Evolutionary conservation across 1,139 yeast species (phyloP), one percentile per base, ranked within the genome.

Genomic region (Zygosaccharomyces sapae): DNA sequence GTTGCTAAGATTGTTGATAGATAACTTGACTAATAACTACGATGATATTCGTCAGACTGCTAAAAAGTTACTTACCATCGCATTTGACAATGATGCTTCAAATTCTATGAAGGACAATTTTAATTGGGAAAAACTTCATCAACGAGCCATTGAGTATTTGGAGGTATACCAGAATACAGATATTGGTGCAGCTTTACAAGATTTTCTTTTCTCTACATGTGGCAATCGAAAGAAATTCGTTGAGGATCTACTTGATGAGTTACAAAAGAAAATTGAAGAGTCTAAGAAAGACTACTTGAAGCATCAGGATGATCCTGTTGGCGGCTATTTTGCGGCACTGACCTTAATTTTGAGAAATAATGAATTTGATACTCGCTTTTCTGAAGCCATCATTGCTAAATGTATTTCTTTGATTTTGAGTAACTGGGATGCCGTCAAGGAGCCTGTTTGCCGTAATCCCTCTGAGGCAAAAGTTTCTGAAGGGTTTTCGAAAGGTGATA

Each of bases 151-250:
- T 20, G 52, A 59, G 0, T 68, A 81, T 62, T 64, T 87, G 42
- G 70, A 79, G 55, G 78, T 81, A 41, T 94, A 90, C 19, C 76
- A 89, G 48, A 79, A 75, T 51, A 84, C 89, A 44, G 97, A 90
- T 53, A 83, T 90, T 22, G 96, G 94, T 7, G 90, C 96, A 0
- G 75, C 81, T 38, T 68, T 83, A 10, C 68, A 83, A 36, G 79
- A 77, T 55, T 74, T 83, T 51, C 52, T 77, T 41, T 74, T 66
- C 56, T 62, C 57, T 41, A 59, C 61, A 47, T 44, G 65, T 13
- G 38, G 40, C 2, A 46, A 58, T 35, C 54, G 63, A 41, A 52
- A 57, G 10, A 55, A 56, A 13, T 41, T 51, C 9, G 46, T 68
- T 2, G 51, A 61, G 5, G 57, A 55, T 2, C 65, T 74, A 19